Evolutionary conservation across 2,329 filamentous ascomycete species (phyloP).

Genomic region (Fusarium armeniacum): DNA sequence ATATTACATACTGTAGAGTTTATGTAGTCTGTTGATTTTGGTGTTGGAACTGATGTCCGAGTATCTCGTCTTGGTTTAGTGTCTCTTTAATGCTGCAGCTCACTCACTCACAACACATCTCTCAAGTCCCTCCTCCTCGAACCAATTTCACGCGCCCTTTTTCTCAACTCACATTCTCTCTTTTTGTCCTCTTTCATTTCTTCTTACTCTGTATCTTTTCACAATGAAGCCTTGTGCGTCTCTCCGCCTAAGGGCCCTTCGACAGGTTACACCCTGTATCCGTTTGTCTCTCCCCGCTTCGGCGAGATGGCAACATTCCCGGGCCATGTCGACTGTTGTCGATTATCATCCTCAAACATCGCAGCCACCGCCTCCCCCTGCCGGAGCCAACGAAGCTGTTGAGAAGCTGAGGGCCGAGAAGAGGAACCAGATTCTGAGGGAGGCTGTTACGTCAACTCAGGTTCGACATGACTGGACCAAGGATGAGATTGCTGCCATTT

Average conservation of each 20-base stretch:
- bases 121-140: constrained; percentile 1
- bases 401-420: constrained; percentile 47
- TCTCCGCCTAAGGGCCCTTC: constrained; percentile 40
- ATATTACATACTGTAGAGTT: constrained; percentile 17
- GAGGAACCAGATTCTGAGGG: constrained; percentile 56
- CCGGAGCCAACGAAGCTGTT: constrained; percentile 36
- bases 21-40: constrained; percentile 14
- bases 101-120: constrained; percentile 12
- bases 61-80: constrained; percentile 38
- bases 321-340: constrained; percentile 49
- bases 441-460: constrained; percentile 70
- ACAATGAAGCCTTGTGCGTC: constrained; percentile 40
- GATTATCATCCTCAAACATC: constrained; percentile 44
- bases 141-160: constrained; percentile 24
- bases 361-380: constrained; percentile 44
- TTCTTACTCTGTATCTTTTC: background rate
- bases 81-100: constrained; percentile 21
- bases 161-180: constrained; percentile 20
- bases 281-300: constrained; percentile 36
- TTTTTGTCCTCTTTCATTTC: background rate
- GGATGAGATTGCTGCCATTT: constrained; percentile 85
- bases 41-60: constrained; percentile 25
- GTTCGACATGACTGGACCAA: constrained; percentile 83
- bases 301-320: constrained; percentile 42
- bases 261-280: constrained; percentile 23